These are phyloP conservation scores for Aspergillus novoparasiticus DNA, from an alignment of 2,329 filamentous ascomycete species.

Conservation along the genomic window DNA sequence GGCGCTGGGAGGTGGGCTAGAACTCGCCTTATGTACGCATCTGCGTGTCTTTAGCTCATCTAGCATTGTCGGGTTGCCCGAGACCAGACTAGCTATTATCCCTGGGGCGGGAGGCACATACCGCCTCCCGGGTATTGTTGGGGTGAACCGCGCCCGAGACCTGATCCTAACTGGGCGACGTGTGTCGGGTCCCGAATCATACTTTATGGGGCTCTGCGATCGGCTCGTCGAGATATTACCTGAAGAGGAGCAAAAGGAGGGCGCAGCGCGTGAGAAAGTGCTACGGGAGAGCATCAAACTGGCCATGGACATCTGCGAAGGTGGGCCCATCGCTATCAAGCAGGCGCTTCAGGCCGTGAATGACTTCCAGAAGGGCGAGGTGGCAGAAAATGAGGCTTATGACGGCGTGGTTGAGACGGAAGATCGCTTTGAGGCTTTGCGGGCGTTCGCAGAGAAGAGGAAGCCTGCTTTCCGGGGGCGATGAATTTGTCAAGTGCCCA, in stretches of 20 bases:
- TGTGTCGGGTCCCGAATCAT: constrained; percentile 80
- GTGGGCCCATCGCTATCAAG: constrained; percentile 79
- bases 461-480: constrained; percentile 67
- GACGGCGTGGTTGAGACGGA: constrained; percentile 78
- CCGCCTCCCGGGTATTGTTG: constrained; percentile 80
- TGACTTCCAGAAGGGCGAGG: constrained; percentile 65
- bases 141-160: constrained; percentile 79
- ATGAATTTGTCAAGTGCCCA: constrained; percentile 32
- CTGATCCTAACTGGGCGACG: constrained; percentile 88
- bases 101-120: constrained; percentile 93
- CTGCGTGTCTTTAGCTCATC: constrained; percentile 84
- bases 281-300: constrained; percentile 76
- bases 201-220: constrained; percentile 88
- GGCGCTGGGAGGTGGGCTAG: constrained; percentile 89
- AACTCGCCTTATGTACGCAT: constrained; percentile 86
- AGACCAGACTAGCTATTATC: constrained; percentile 90
- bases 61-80: constrained; percentile 78
- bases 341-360: constrained; percentile 78
- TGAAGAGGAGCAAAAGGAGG: constrained; percentile 54
- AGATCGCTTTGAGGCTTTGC: constrained; percentile 84
- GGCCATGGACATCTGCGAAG: constrained; percentile 84
- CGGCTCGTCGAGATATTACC: constrained; percentile 79
- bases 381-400: constrained; percentile 86
- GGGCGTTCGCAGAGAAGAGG: constrained; percentile 79
- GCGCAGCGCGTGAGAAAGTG: constrained; percentile 66